Conservation (phyloP, 2,329 filamentous ascomycete species). For the Cladophialophora yegresii region DNA sequence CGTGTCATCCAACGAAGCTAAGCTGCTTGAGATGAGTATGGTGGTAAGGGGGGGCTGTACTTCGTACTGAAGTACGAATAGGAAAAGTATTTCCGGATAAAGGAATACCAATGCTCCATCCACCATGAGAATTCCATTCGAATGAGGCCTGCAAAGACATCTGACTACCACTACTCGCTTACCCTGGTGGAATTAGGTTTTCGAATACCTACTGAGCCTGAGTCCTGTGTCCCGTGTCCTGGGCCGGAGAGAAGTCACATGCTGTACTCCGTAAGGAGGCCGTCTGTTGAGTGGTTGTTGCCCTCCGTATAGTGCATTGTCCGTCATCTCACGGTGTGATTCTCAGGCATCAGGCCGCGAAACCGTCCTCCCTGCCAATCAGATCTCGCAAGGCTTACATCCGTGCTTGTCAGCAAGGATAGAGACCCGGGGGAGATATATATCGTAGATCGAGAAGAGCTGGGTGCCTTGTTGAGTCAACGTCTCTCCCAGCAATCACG, state of each 20-base stretch:
- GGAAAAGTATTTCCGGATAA: neutral
- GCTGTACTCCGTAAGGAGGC: neutral
- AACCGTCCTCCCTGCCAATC: neutral
- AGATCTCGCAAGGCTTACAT: neutral
- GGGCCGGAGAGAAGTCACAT: neutral
- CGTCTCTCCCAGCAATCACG: neutral
- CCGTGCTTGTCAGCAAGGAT: neutral
- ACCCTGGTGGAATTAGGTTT: too few species aligned
- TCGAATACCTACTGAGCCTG: too few species aligned
- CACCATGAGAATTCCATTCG: neutral
- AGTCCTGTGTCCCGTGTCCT: neutral
- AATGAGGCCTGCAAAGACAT: neutral
- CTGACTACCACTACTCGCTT: too few species aligned
- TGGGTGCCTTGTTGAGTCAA: neutral
- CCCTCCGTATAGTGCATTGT: neutral
- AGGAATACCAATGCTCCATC: neutral
- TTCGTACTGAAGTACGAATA: neutral
- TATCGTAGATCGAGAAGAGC: neutral
- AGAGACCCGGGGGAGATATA: constrained; percentile 1
- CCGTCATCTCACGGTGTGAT: neutral
- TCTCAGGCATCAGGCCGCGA: constrained; percentile 5
- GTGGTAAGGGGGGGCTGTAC: too few species aligned
- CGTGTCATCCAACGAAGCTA: neutral
- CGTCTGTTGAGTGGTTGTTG: neutral
- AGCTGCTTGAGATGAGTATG: neutral